Evolutionary conservation across 2,329 filamentous ascomycete species (phyloP).

Genomic region (Rosellinia necatrix): DNA sequence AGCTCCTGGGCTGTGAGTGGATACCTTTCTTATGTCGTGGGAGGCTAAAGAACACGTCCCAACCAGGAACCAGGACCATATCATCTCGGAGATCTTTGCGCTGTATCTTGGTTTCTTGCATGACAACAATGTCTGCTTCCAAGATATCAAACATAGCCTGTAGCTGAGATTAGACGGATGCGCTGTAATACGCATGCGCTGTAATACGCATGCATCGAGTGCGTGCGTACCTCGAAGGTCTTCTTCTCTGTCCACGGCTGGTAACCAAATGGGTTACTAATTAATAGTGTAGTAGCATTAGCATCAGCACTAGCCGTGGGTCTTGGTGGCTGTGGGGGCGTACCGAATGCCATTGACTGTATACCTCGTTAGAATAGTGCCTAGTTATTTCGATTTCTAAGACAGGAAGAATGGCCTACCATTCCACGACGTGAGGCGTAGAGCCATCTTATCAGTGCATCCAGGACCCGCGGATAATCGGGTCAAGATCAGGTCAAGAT

Average conservation of each 20-base stretch:
- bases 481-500: too few species aligned
- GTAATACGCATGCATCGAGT: background rate
- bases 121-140: conserved; percentile 88
- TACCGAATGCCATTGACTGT: conserved; percentile 81
- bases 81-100: conserved; percentile 89
- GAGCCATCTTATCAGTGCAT: conserved; percentile 58
- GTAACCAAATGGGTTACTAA: conserved; percentile 82
- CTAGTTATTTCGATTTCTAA: background rate
- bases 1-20: background rate
- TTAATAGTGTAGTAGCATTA: conserved; percentile 25
- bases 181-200: background rate
- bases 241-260: conserved; percentile 78
- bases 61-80: conserved; percentile 92
- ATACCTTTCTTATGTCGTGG: conserved; percentile 91
- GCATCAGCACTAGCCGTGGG: conserved; percentile 17
- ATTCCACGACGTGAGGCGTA: conserved; percentile 88
- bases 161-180: background rate
- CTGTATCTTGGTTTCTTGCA: conserved; percentile 97
- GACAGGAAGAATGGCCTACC: conserved; percentile 53
- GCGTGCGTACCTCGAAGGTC: conserved; percentile 63
- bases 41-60: conserved; percentile 95
- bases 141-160: conserved; percentile 93
- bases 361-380: conserved; percentile 38
- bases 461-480: too few species aligned
- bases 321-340: conserved; percentile 17